phyloP scores from a whole-genome alignment of 805 yeast genomes.

The Zygoascus biomembranicola region DNA sequence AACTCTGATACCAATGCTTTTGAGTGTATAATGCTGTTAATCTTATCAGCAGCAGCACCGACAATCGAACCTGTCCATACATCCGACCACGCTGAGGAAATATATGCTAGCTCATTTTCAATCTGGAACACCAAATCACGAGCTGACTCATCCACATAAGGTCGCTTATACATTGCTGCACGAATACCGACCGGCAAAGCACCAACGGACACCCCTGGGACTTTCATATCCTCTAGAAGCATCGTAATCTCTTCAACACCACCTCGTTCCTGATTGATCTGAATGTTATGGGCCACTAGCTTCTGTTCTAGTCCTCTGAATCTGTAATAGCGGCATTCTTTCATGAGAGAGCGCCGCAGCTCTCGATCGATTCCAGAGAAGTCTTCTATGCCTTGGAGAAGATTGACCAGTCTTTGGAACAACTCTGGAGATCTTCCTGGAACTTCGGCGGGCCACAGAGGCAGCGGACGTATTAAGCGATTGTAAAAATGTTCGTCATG shows the following conservation, averaged over 20 bases:
- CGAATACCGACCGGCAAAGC: neutral
- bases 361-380: constrained; percentile 40
- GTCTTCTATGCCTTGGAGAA: constrained; percentile 45
- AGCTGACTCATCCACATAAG: constrained; percentile 33
- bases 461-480: constrained; percentile 64
- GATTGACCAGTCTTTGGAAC: constrained; percentile 47
- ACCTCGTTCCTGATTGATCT: constrained; percentile 42
- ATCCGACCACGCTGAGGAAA: neutral
- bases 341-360: constrained; percentile 49
- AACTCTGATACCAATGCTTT: neutral
- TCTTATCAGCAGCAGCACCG: neutral
- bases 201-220: constrained; percentile 8
- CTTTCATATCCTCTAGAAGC: constrained; percentile 37
- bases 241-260: constrained; percentile 50
- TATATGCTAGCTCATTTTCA: constrained; percentile 1
- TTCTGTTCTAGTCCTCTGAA: constrained; percentile 68
- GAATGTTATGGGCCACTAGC: constrained; percentile 44
- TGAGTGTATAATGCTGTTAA: neutral
- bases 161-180: constrained; percentile 34
- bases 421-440: constrained; percentile 44
- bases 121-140: constrained; percentile 38
- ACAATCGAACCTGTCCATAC: neutral
- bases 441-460: constrained; percentile 50
- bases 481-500: constrained; percentile 18
- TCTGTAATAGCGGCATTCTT: constrained; percentile 72